Evolutionary conservation across 495 filamentous ascomycete species (phyloP).

Genomic region (Aspergillus ellipticus): DNA sequence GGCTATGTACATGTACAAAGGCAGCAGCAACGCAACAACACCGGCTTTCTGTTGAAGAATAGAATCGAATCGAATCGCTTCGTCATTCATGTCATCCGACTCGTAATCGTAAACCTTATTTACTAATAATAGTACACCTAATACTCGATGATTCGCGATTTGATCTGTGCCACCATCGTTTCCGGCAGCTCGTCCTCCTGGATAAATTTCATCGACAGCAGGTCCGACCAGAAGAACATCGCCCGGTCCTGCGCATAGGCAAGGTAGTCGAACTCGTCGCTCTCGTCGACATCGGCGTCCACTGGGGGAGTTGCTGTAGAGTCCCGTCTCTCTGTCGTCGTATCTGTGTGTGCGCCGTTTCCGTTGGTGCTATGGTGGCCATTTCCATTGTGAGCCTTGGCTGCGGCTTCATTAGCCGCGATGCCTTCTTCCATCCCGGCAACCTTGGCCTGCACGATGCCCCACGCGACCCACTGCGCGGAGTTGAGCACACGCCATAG

Average conservation of each 20-base stretch:
- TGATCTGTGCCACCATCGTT: conserved; percentile 53
- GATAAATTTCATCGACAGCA: conserved; percentile 67
- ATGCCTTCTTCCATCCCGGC: conserved; percentile 53
- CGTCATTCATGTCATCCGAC: neutral
- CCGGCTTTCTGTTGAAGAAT: neutral
- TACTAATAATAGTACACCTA: conserved; percentile 18
- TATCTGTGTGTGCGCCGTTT: conserved; percentile 10
- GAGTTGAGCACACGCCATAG: conserved; percentile 85
- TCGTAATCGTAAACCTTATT: neutral
- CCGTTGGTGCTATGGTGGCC: conserved; percentile 6
- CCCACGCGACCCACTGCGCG: conserved; percentile 94
- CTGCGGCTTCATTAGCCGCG: conserved; percentile 10
- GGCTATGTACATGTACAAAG: neutral
- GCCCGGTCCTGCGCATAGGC: conserved; percentile 87
- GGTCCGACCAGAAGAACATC: conserved; percentile 90
- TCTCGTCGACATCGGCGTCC: conserved; percentile 35
- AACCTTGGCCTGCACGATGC: conserved; percentile 88
- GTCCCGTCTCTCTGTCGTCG: neutral
- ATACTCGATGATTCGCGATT: conserved; percentile 53
- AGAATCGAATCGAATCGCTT: neutral
- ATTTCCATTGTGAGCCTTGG: conserved; percentile 3
- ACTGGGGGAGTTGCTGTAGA: conserved; percentile 12
- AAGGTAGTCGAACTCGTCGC: conserved; percentile 86
- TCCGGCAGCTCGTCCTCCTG: conserved; percentile 68
- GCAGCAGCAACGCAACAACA: neutral